These are phyloP conservation scores for Triangularia verruculosa DNA, from an alignment of 2,329 filamentous ascomycete species.

Conservation along the genomic window DNA sequence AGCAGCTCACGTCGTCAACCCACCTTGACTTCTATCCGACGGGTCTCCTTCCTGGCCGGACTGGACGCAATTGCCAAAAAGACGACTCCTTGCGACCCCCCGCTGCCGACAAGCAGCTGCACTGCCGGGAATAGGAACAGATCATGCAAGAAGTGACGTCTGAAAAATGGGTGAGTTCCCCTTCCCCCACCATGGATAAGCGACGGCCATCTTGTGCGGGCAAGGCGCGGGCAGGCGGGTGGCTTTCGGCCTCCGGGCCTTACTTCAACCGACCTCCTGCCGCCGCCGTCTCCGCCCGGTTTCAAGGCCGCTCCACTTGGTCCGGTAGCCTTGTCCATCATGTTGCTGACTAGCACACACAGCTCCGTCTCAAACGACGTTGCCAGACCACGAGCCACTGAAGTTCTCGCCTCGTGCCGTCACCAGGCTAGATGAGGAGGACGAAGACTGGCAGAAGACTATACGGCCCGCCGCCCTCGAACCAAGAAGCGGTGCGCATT, in stretches of 20 bases:
- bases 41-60: neutral
- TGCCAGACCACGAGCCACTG: conserved; percentile 53
- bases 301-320: conserved; percentile 15
- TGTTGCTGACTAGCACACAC: conserved; percentile 20
- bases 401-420: conserved; percentile 52
- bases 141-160: conserved; percentile 28
- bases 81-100: neutral
- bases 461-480: conserved; percentile 47
- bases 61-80: neutral
- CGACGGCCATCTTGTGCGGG: neutral
- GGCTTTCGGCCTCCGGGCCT: neutral
- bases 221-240: neutral
- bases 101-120: neutral
- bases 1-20: neutral
- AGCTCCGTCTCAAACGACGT: conserved; percentile 60
- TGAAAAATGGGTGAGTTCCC: conserved; percentile 31
- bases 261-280: neutral
- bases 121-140: neutral
- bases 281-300: conserved; percentile 14
- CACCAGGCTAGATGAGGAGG: conserved; percentile 52
- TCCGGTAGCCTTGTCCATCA: neutral
- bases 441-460: conserved; percentile 52
- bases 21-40: neutral
- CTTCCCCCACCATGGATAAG: neutral
- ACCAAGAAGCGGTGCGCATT: conserved; percentile 45